phyloP scores from a whole-genome alignment of 805 yeast genomes.

The Yueomyces sinensis region DNA sequence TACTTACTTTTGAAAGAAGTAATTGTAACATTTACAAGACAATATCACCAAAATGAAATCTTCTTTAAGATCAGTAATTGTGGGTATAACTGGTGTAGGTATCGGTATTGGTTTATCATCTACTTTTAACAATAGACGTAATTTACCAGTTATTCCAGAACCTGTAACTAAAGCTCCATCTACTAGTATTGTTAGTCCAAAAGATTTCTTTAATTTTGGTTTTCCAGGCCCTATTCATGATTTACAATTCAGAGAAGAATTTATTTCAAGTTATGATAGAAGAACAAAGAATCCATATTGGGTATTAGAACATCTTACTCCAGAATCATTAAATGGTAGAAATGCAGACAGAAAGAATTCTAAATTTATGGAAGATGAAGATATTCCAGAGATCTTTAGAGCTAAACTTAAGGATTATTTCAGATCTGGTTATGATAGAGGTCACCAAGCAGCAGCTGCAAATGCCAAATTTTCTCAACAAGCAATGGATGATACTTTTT shows the following conservation, averaged over 20 bases:
- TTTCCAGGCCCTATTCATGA: constrained; percentile 95
- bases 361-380: constrained; percentile 76
- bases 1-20: too few species aligned
- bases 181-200: constrained; percentile 42
- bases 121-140: constrained; percentile 22
- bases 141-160: neutral
- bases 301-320: constrained; percentile 78
- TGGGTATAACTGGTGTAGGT: constrained; percentile 20
- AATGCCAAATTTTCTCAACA: constrained; percentile 80
- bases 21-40: too few species aligned
- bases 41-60: neutral
- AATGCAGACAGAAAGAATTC: constrained; percentile 71
- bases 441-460: constrained; percentile 97
- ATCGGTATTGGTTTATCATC: constrained; percentile 23
- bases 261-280: constrained; percentile 77
- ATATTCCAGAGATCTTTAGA: constrained; percentile 63
- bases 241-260: constrained; percentile 57
- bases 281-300: constrained; percentile 75
- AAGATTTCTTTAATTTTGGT: constrained; percentile 78
- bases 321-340: constrained; percentile 42
- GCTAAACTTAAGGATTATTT: constrained; percentile 74
- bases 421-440: constrained; percentile 91
- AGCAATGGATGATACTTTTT: constrained; percentile 94
- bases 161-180: neutral
- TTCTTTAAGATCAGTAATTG: constrained; percentile 13